Evolutionary conservation across 139 green algal species (phyloP), one percentile per base, ranked within the genome.

Genomic region (Tetratostichococcus sp.): DNA sequence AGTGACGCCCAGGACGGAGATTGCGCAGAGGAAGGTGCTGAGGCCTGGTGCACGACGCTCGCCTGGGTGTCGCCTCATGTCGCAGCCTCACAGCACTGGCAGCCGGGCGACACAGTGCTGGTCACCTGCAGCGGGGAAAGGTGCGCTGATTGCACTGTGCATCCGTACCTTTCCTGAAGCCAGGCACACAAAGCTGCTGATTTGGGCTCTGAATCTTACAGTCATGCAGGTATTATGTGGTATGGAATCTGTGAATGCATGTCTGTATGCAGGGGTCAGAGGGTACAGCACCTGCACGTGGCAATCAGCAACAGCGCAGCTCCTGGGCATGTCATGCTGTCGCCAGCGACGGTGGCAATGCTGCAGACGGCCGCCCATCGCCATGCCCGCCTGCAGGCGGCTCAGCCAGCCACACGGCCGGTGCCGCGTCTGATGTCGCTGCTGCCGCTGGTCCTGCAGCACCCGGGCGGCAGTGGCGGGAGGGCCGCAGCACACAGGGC

Each of bases 361-460:
- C 62, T 68, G 62, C 62, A 34, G 5, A 68, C 28, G 6, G 28
- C n/a, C 2, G 26, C n/a, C 26, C 62, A 16, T 4, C 62, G 30
- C 5, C 62, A 34, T 23, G 11, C 34, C 2, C 28, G 62, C 26
- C 4, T 68, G 26, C 62, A 68, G 62, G 28, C 62, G 34, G 5
- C 8, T 11, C 5, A 32, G 5, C 2, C 28, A 2, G 5, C 5
- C 33, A 23, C 62, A 39, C 69, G 39, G 26, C 34, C 70, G 59
- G 58, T 30, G 30, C 62, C 77, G 72, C 81, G 75, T 35, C 71
- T 50, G 3, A 62, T 85, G 30, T 33, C 59, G 43, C 65, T 82
- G 65, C 73, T 78, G 67, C 68, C 77, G 65, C 30, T 81, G 39
- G 30, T 32, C 26, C 14, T 68, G 26, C 62, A 68, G 26, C 62